Evolutionary conservation across 164 flowering plant genomes (phyloP), one percentile per base, ranked within the genome.

Genomic region (Umbellularia californica): DNA sequence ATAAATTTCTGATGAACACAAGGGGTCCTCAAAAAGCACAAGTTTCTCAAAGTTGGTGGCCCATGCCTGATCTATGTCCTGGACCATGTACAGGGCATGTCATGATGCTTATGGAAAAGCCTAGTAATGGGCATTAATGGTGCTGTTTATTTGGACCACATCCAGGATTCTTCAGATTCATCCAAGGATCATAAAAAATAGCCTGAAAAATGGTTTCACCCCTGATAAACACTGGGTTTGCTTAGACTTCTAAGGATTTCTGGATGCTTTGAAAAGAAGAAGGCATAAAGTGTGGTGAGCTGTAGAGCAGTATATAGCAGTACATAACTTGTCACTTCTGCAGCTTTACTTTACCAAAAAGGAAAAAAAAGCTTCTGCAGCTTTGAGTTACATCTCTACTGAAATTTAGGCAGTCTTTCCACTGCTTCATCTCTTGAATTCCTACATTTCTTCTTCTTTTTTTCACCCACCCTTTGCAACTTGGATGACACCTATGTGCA

Each of bases 41-140:
- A 5, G 2, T 65, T 65, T 70, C 72, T 25, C 65, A 30, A 7
- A 23, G 74, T 71, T 58, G 17, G 65, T 71, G 75, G 69, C 68
- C 55, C 69, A 50, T 73, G 35, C 19, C 30, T 47, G 60, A 64
- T 63, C 52, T 13, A n/a, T 47, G 47, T 41, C 65, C 14, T 47
- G 60, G 75, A 41, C 35, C 24, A 47, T 33, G 28, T 17, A 68
- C 47, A 33, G 10, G 25, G 22, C 50, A 30, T 68, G 50, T 33
- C 23, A 68, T 68, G 50, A 64, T 24, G 58, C 19, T 73, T 25
- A 19, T 15, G 35, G 13, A 33, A 11, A 23, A 28, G 35, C 58
- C 35, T 13, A 23, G 75, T 64, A 24, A 5, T 10, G 52, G 41
- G 27, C 58, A 64, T 50, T 50, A 50, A 71, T 58, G 25, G 63